Evolutionary conservation across 2,329 filamentous ascomycete species (phyloP).

Genomic region (Boeremia lycopersici): DNA sequence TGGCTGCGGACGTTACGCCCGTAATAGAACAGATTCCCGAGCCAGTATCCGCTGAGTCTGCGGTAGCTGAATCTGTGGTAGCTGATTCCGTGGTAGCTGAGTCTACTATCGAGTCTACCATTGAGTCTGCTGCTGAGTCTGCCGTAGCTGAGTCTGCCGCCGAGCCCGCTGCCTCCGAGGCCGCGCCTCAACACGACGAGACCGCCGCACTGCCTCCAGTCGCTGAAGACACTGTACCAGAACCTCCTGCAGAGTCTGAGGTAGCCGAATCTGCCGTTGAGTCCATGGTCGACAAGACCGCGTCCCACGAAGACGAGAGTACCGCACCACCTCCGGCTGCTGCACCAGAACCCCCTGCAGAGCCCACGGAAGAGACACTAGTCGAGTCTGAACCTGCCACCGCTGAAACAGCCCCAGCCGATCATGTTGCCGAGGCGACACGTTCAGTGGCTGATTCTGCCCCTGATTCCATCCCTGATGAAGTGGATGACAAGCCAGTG

Average conservation of each 20-base stretch:
- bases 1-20: neutral
- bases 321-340: neutral
- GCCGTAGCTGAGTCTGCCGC: neutral
- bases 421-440: neutral
- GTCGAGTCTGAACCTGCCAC: neutral
- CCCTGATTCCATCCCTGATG: neutral
- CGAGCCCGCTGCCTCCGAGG: neutral
- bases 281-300: neutral
- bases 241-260: neutral
- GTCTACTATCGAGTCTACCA: neutral
- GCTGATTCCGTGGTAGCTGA: no score
- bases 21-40: neutral
- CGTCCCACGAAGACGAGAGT: no score
- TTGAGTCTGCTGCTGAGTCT: neutral
- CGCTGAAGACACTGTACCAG: neutral
- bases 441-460: neutral
- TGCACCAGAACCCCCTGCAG: neutral
- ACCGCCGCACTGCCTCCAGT: neutral
- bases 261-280: neutral
- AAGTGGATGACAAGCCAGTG: neutral
- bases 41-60: neutral
- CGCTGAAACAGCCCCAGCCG: neutral
- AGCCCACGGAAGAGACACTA: neutral
- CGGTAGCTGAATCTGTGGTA: neutral
- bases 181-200: no score